Evolutionary conservation across 305 asterid genomes (phyloP).

Genomic region (Solanum hybrid): DNA sequence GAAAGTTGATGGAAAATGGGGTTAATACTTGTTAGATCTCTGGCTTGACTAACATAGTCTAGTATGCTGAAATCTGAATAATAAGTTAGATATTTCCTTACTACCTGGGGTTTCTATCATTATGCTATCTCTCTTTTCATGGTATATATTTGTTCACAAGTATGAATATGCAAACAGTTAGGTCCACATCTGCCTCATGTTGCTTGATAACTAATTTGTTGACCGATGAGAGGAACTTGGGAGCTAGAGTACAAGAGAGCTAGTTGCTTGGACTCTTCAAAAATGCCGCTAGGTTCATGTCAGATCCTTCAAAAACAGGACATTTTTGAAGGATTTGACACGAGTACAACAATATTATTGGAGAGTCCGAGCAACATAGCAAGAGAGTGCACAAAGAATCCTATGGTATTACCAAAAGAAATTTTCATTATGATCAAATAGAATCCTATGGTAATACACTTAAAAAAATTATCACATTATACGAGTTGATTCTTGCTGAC

Average conservation of each 20-base stretch:
- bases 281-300: neutral
- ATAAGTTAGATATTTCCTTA: neutral
- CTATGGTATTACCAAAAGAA: neutral
- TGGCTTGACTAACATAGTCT: neutral
- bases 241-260: neutral
- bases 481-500: neutral
- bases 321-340: neutral
- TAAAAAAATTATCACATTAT: neutral
- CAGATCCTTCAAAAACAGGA: neutral
- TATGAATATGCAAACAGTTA: neutral
- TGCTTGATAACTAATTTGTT: neutral
- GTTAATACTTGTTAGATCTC: neutral
- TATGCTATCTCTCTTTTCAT: neutral
- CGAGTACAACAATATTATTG: neutral
- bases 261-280: neutral
- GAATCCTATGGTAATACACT: neutral
- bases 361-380: neutral
- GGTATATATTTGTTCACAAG: neutral
- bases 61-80: neutral
- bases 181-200: neutral
- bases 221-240: neutral
- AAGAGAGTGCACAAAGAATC: neutral
- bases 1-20: neutral
- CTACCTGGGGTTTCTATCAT: neutral
- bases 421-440: neutral